A percentile compares a stretch with the other conserved stretches of the same genome.
These are phyloP conservation scores for Salix purpurea DNA, from an alignment of 345 rosid genomes.

Conservation along the genomic window DNA sequence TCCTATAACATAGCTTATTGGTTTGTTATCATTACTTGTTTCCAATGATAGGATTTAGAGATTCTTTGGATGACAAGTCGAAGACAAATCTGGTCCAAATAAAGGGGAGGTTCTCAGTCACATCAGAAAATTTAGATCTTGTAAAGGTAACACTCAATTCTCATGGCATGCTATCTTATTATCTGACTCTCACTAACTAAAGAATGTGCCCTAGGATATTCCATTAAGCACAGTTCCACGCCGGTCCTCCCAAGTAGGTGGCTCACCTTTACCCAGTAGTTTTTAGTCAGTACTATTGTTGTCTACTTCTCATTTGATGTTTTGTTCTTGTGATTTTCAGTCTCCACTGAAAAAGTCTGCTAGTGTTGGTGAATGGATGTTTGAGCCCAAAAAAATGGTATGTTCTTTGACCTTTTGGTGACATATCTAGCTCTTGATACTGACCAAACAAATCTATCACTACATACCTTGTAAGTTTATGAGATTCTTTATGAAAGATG, in stretches of 20 bases:
- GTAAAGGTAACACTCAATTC: slow-evolving; percentile 57
- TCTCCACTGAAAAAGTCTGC: slow-evolving; percentile 96
- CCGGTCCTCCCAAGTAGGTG: slow-evolving; percentile 77
- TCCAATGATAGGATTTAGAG: slow-evolving; percentile 67
- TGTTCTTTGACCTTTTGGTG: slow-evolving; percentile 16
- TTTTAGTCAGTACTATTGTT: slow-evolving; percentile 7
- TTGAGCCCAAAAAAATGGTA: slow-evolving; percentile 65
- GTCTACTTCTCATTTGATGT: slow-evolving; percentile 18
- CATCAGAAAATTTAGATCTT: slow-evolving; percentile 94
- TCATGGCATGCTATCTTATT: slow-evolving; percentile 8
- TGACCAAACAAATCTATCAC: neutral
- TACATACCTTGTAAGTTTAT: neutral
- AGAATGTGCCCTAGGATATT: slow-evolving; percentile 64
- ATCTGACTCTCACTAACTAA: slow-evolving; percentile 39
- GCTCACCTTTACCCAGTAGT: slow-evolving; percentile 22
- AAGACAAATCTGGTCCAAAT: slow-evolving; percentile 90
- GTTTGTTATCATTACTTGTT: neutral
- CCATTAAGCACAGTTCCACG: slow-evolving; percentile 76
- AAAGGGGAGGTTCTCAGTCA: slow-evolving; percentile 95
- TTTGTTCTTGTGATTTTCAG: slow-evolving; percentile 41
- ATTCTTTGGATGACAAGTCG: slow-evolving; percentile 85
- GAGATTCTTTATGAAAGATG: neutral
- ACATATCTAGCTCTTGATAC: slow-evolving; percentile 1
- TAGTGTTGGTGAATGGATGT: slow-evolving; percentile 87
- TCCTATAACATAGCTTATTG: neutral